These are phyloP conservation scores for Albatrellus ellisii DNA, from an alignment of 768 basidiomycete genomes.

Conservation along the genomic window DNA sequence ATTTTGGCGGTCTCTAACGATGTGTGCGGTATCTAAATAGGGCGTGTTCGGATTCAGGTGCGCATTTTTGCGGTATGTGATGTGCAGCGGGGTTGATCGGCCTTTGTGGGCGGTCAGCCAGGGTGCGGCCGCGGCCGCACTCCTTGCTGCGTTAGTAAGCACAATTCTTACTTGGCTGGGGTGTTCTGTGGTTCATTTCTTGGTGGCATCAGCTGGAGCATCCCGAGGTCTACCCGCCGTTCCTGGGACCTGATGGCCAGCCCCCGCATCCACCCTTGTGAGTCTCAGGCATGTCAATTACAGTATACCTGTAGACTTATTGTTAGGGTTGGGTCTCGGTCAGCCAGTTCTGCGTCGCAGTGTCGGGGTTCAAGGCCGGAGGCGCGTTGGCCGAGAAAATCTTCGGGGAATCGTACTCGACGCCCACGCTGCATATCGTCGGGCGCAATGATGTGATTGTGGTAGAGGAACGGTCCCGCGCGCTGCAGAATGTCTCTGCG, in stretches of 20 bases:
- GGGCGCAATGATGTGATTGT: slow-evolving; percentile 74
- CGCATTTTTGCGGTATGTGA: slow-evolving; percentile 4
- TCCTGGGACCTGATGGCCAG: slow-evolving; percentile 49
- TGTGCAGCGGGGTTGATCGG: neutral
- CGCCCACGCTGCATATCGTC: slow-evolving; percentile 67
- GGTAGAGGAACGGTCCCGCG: slow-evolving; percentile 48
- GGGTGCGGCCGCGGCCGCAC: slow-evolving; percentile 63
- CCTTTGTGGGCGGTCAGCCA: slow-evolving; percentile 36
- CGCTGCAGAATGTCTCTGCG: slow-evolving; percentile 38
- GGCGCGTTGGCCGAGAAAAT: slow-evolving; percentile 34
- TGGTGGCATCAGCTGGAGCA: slow-evolving; percentile 32
- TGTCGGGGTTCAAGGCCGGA: slow-evolving; percentile 52
- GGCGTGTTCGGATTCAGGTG: slow-evolving; percentile 76
- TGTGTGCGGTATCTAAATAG: slow-evolving; percentile 22
- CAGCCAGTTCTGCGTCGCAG: slow-evolving; percentile 64
- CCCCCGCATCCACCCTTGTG: slow-evolving; percentile 69
- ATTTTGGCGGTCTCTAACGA: slow-evolving; percentile 41
- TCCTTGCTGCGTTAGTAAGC: slow-evolving; percentile 57
- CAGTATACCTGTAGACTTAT: slow-evolving; percentile 1
- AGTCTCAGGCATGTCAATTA: slow-evolving; percentile 14
- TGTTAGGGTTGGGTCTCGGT: neutral
- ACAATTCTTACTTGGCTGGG: slow-evolving; percentile 1
- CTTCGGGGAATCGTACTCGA: slow-evolving; percentile 39
- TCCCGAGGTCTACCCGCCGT: slow-evolving; percentile 38
- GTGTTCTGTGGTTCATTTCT: slow-evolving; percentile 2